phyloP scores from a whole-genome alignment of 106 monocot species.

The Alisma plantagoaquatica region DNA sequence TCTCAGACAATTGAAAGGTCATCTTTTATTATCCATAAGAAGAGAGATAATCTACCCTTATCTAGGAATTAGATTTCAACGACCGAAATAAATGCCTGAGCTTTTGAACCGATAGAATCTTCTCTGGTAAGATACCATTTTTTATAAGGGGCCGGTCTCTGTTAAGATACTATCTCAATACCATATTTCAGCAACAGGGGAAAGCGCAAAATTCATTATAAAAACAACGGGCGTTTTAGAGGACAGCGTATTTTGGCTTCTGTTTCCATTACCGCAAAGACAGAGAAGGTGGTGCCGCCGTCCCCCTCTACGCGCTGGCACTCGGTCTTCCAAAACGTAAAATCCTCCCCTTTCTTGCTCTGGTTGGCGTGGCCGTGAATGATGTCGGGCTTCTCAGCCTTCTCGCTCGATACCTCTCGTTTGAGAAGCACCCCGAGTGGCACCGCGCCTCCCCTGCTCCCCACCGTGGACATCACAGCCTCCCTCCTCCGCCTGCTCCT shows the following conservation, averaged over 20 bases:
- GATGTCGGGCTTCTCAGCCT: constrained; percentile 71
- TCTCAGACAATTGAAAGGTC: too few relatives aligned
- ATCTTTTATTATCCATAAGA: too few relatives aligned
- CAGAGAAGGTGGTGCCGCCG: constrained; percentile 62
- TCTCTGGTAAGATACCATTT: too few relatives aligned
- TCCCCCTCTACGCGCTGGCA: constrained; percentile 66
- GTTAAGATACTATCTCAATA: too few relatives aligned
- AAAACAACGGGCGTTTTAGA: neutral
- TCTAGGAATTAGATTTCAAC: too few relatives aligned
- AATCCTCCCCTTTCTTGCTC: constrained; percentile 90
- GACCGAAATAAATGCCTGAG: too few relatives aligned
- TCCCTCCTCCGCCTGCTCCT: neutral
- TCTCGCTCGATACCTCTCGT: constrained; percentile 66
- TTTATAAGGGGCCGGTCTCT: too few relatives aligned
- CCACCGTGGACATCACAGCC: neutral
- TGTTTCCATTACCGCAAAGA: constrained; percentile 92
- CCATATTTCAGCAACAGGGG: too few relatives aligned
- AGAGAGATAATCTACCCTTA: too few relatives aligned
- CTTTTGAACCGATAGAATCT: too few relatives aligned
- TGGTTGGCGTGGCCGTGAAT: constrained; percentile 63
- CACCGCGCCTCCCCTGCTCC: constrained; percentile 20
- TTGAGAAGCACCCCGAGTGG: constrained; percentile 78
- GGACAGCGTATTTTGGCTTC: too few relatives aligned
- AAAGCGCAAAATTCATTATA: too few relatives aligned
- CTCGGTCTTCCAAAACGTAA: constrained; percentile 62